Percentiles rank a stretch among this genome's conserved stretches.
These are phyloP conservation scores for Aulographum hederae DNA, from an alignment of 2,329 filamentous ascomycete species.

Conservation along the genomic window DNA sequence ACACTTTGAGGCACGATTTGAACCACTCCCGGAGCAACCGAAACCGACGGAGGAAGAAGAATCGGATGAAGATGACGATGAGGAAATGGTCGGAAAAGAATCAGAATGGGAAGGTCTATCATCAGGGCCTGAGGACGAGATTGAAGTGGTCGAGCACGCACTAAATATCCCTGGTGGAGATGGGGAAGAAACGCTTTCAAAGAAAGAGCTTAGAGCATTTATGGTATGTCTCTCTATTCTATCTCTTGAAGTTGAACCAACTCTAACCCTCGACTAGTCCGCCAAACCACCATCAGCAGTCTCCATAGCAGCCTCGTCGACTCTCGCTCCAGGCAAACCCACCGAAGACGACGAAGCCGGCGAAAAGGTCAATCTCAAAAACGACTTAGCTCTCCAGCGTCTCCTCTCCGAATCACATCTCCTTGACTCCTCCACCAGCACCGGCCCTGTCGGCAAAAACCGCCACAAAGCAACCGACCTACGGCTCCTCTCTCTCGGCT, in stretches of 20 bases:
- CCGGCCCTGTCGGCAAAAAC: constrained; percentile 45
- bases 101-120: constrained; percentile 49
- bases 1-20: constrained; percentile 80
- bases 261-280: constrained; percentile 12
- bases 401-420: constrained; percentile 86
- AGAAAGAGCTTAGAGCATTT: constrained; percentile 55
- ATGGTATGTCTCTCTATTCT: constrained; percentile 35
- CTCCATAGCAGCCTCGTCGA: too few relatives aligned
- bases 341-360: constrained; percentile 18
- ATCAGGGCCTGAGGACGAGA: constrained; percentile 24
- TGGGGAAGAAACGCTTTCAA: constrained; percentile 13
- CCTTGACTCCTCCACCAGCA: constrained; percentile 35
- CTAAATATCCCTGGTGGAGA: background rate
- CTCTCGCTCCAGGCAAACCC: too few relatives aligned
- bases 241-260: constrained; percentile 2
- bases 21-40: constrained; percentile 37
- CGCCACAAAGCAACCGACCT: constrained; percentile 70
- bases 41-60: constrained; percentile 16
- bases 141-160: constrained; percentile 45
- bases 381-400: constrained; percentile 81
- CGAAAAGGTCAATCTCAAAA: constrained; percentile 53
- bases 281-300: constrained; percentile 29
- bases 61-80: constrained; percentile 11
- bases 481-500: constrained; percentile 63
- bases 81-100: too few relatives aligned